phyloP scores from a whole-genome alignment of 352 stramenopile genomes.

The Phytopythium mirpurense region DNA sequence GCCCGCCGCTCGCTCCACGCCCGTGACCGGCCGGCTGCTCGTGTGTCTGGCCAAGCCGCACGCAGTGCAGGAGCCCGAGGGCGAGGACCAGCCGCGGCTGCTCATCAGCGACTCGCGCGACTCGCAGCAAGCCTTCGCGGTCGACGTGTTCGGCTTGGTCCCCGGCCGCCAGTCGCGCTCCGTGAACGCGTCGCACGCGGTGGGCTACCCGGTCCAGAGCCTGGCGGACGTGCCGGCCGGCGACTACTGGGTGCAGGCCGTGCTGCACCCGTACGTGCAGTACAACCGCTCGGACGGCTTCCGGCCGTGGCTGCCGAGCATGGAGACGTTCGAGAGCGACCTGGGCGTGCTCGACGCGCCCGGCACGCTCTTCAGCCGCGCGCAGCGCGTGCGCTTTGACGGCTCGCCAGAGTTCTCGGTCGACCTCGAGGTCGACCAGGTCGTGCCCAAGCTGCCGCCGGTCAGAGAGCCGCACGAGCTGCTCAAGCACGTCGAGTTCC shows the following conservation, averaged over 20 bases:
- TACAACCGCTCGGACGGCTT: constrained; percentile 58
- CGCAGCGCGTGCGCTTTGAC: constrained; percentile 42
- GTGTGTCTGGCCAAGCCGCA: constrained; percentile 47
- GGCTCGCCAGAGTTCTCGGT: constrained; percentile 21
- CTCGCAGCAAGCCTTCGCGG: constrained; percentile 55
- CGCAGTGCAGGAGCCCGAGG: constrained; percentile 36
- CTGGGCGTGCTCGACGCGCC: constrained; percentile 47
- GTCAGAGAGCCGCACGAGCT: constrained; percentile 42
- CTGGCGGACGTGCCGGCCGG: constrained; percentile 35
- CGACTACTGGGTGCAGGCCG: constrained; percentile 62
- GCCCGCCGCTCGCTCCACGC: constrained; percentile 17
- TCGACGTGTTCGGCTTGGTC: constrained; percentile 52
- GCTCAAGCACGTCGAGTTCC: constrained; percentile 65
- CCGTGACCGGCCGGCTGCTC: constrained; percentile 52
- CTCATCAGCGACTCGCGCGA: constrained; percentile 37
- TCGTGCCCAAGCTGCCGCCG: constrained; percentile 27
- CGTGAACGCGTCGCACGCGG: constrained; percentile 33
- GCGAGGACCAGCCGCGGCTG: constrained; percentile 50
- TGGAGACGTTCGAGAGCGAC: constrained; percentile 54
- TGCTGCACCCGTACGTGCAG: constrained; percentile 53
- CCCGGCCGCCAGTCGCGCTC: constrained; percentile 27
- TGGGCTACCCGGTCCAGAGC: constrained; percentile 41
- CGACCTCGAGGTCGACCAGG: constrained; percentile 41
- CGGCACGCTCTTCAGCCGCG: constrained; percentile 51
- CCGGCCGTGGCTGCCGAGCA: constrained; percentile 38